Conservation (phyloP, 202 grass and related monocot genomes). For the Panicum virgatum region DNA sequence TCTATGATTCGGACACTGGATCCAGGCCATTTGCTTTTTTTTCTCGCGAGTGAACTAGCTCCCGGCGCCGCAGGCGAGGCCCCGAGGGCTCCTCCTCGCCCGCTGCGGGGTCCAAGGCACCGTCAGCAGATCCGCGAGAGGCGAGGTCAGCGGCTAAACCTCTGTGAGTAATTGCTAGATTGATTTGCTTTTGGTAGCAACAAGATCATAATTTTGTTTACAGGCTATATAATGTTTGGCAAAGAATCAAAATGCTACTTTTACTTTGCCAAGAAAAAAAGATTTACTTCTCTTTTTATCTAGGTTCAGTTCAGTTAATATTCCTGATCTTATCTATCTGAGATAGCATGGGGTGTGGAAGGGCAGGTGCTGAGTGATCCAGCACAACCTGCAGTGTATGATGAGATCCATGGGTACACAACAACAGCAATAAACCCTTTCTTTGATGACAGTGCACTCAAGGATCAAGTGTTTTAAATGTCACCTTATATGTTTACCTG, state of each 20-base stretch:
- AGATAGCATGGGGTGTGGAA: slow-evolving; percentile 12
- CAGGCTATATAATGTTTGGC: background rate
- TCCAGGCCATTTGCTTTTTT: too few species aligned
- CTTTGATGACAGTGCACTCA: slow-evolving; percentile 67
- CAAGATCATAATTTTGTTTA: background rate
- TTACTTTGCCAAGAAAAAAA: background rate
- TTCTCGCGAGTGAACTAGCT: too few species aligned
- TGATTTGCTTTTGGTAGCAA: background rate
- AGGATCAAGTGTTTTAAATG: slow-evolving; percentile 79
- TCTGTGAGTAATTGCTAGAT: background rate
- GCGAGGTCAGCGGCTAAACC: too few species aligned
- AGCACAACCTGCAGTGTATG: too few species aligned
- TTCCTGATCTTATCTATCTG: background rate
- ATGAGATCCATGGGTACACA: too few species aligned
- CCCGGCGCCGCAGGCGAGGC: too few species aligned
- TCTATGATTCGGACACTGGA: too few species aligned
- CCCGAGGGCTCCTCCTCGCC: too few species aligned
- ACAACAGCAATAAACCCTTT: slow-evolving; percentile 73
- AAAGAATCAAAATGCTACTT: slow-evolving; percentile 7
- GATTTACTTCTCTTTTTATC: background rate
- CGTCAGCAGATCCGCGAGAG: too few species aligned
- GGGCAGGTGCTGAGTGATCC: too few species aligned
- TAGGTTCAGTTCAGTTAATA: background rate
- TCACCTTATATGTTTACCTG: slow-evolving; percentile 80
- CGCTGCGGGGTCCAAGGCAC: too few species aligned